Percentiles rank a stretch among this genome's conserved stretches.
These are phyloP conservation scores for Fomitopsis pinicola DNA, from an alignment of 1,284 basidiomycete species.

Conservation along the genomic window DNA sequence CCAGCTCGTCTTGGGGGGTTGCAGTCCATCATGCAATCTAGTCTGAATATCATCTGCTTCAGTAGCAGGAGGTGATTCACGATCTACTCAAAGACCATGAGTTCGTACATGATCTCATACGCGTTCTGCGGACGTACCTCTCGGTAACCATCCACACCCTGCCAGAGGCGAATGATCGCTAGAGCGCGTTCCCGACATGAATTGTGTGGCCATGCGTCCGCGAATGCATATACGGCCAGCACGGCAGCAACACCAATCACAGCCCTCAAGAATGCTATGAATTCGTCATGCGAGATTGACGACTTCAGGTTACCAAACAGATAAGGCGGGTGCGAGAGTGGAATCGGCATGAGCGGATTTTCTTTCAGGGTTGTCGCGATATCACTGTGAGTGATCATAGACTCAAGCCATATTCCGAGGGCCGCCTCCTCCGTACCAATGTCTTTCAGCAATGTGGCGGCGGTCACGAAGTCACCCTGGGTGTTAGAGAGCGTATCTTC, in stretches of 20 bases:
- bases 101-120: not conserved
- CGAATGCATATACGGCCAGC: constrained; percentile 75
- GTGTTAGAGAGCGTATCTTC: constrained; percentile 55
- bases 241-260: constrained; percentile 64
- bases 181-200: constrained; percentile 58
- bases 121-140: constrained; percentile 39
- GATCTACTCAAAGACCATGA: constrained; percentile 39
- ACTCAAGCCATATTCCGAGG: constrained; percentile 66
- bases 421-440: constrained; percentile 59
- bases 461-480: constrained; percentile 43
- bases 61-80: constrained; percentile 61
- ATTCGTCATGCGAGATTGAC: constrained; percentile 48
- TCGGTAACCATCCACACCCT: constrained; percentile 57
- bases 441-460: constrained; percentile 50
- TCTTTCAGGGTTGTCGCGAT: constrained; percentile 42
- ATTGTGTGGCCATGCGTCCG: constrained; percentile 68
- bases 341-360: constrained; percentile 33
- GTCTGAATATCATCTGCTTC: constrained; percentile 57
- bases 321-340: constrained; percentile 32
- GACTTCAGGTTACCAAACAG: constrained; percentile 24
- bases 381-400: constrained; percentile 54
- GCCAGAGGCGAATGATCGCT: constrained; percentile 66
- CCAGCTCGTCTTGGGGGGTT: constrained; percentile 57
- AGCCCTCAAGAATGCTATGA: constrained; percentile 58
- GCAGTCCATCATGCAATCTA: constrained; percentile 60